Base-by-base conservation (phyloP, 139 green algal genomes). In the Pleodorina starrii region DNA sequence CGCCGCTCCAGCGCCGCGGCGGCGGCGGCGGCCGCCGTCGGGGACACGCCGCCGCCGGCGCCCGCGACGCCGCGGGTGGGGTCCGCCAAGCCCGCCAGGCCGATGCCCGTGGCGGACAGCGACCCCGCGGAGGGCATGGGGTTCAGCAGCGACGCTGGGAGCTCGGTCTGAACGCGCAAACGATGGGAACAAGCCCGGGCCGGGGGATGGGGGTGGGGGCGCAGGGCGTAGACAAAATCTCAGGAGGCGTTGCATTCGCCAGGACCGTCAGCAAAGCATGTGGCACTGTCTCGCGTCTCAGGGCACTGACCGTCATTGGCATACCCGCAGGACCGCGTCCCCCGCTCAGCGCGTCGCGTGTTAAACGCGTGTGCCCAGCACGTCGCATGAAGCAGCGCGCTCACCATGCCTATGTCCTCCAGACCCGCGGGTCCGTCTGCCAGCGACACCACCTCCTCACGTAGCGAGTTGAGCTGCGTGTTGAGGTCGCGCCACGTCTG, bases 401-500 rank as follows among this genome's bases (percentile, higher is more conserved):
- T 35, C 78, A 85, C 80, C 80, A 43, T 27, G 11, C 25, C 40
- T 16, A 76, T n/a, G 16, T 36, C 42, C 1, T 86, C 80, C 40
- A 86, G 40, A 17, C 38, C 54, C 36, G 12, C 12, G 36, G 63
- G 63, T 32, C 54, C 81, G 4, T 78, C 81, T 11, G 5, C 29
- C 63, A 69, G 23, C 57, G 79, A 40, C 40, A 63, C 81, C 43
- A 87, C 68, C 46, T 89, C 84, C 50, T 68, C 50, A 3, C 84
- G 48, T 36, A 89, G 69, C 5, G 46, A n/a, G 46, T 83, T 82
- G 48, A 89, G 84, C 84, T 89, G 84, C 36, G 16, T 19, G 29
- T 82, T 89, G 48, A 89, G 84, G 69, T 72, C 50, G 38, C 84
- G 84, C 84, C 84, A 89, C n/a, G 48, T 83, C 66, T 35, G 68